A percentile compares a stretch with the other conserved stretches of the same genome.
Evolutionary conservation across 1,284 basidiomycete genomes (phyloP).

Genomic region (Fomitiporia mediterranea): DNA sequence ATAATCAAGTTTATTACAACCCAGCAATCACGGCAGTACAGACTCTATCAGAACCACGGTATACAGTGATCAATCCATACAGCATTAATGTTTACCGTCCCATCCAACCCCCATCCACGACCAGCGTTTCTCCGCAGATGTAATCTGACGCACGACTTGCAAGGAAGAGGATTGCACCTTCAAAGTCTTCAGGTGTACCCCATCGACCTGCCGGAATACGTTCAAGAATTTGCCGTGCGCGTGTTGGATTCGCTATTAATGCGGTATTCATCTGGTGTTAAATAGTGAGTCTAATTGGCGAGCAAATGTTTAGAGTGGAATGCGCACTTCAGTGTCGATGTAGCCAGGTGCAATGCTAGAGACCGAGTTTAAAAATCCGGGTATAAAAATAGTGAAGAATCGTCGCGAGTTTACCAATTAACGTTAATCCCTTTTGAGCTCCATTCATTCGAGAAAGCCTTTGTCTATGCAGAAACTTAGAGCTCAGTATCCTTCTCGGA

Average conservation of each 20-base stretch:
- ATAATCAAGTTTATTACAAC: no score
- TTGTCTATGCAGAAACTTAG: conserved; percentile 23
- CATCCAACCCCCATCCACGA: conserved; percentile 61
- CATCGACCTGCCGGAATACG: conserved; percentile 90
- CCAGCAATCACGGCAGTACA: no score
- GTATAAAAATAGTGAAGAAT: conserved; percentile 6
- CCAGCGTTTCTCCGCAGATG: conserved; percentile 81
- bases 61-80: background rate
- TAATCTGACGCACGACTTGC: conserved; percentile 85
- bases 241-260: conserved; percentile 67
- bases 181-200: conserved; percentile 87
- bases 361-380: conserved; percentile 33
- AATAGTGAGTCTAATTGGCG: conserved; percentile 22
- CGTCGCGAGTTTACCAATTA: conserved; percentile 33
- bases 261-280: conserved; percentile 63
- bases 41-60: background rate
- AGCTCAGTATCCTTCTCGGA: background rate
- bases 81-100: background rate
- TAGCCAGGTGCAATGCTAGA: conserved; percentile 81
- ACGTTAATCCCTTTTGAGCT: conserved; percentile 48
- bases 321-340: conserved; percentile 83
- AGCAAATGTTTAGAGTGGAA: conserved; percentile 25
- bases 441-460: conserved; percentile 41
- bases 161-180: conserved; percentile 87
- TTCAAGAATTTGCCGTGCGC: conserved; percentile 85